These are phyloP conservation scores for Silene conica DNA, from an alignment of 148 eudicot species.

Conservation along the genomic window DNA sequence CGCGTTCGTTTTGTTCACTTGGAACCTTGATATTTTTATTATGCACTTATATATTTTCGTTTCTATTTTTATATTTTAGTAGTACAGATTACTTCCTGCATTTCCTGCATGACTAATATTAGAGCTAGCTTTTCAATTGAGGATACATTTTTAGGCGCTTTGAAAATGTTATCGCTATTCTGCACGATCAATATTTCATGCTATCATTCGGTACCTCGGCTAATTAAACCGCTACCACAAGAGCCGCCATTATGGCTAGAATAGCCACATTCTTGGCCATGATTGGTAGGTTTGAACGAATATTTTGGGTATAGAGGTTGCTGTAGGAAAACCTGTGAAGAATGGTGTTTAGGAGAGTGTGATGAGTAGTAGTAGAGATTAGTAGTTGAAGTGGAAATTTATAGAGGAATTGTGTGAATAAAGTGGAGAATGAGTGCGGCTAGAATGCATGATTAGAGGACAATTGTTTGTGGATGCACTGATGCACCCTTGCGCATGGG, in stretches of 20 bases:
- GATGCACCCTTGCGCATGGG: conserved; percentile 6
- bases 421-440: conserved; percentile 6
- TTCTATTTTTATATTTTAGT: too few species aligned
- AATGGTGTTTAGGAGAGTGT: conserved; percentile 1
- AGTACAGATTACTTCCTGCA: too few species aligned
- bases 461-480: conserved; percentile 6
- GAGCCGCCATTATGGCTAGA: conserved; percentile 14
- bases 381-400: conserved; percentile 13
- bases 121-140: too few species aligned
- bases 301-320: background rate
- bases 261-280: conserved; percentile 24
- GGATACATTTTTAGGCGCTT: too few species aligned
- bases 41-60: too few species aligned
- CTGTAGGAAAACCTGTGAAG: background rate
- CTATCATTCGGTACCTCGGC: conserved; percentile 13
- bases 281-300: background rate
- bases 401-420: conserved; percentile 15
- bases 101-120: too few species aligned
- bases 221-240: conserved; percentile 21
- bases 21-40: too few species aligned
- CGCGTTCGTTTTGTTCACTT: too few species aligned
- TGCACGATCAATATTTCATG: too few species aligned
- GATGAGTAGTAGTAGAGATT: background rate
- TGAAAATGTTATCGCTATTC: too few species aligned
- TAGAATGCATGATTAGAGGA: conserved; percentile 8